phyloP scores from a whole-genome alignment of 345 rosid species.

The Syzygium aqueum region DNA sequence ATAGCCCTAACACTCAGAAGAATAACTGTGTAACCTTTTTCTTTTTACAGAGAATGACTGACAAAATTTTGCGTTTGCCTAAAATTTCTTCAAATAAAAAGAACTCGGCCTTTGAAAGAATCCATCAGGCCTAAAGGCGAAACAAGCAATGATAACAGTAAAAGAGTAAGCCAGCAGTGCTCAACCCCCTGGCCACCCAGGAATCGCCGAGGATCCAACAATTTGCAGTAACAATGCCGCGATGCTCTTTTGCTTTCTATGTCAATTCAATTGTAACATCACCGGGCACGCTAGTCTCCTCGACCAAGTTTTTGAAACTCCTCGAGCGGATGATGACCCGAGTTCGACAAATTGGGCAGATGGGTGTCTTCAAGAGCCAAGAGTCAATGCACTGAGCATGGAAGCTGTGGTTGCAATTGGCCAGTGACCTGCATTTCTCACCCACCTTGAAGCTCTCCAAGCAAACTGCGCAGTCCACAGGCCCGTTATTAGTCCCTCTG shows the following conservation, averaged over 20 bases:
- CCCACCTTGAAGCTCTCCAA: conserved; percentile 5
- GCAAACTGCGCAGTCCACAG: conserved; percentile 9
- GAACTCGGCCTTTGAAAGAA: not conserved
- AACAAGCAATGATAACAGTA: not conserved
- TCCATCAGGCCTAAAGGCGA: not conserved
- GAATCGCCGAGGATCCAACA: not conserved
- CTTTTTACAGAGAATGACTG: not conserved
- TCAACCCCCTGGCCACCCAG: not conserved
- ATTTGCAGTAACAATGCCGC: not conserved
- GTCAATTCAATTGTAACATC: conserved; percentile 1
- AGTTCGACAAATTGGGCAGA: conserved; percentile 14
- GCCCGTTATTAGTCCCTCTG: not conserved
- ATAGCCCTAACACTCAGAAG: not conserved
- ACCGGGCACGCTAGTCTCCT: not conserved
- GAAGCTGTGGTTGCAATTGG: conserved; percentile 11
- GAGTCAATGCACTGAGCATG: conserved; percentile 10
- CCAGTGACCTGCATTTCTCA: conserved; percentile 6
- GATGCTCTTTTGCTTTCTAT: not conserved
- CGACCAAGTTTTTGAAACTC: not conserved
- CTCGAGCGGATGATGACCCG: not conserved
- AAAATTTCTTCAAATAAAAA: not conserved
- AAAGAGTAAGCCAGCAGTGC: not conserved
- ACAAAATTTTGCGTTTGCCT: not conserved
- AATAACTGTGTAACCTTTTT: not conserved
- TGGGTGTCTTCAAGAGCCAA: conserved; percentile 10